Base-by-base conservation (phyloP, 495 filamentous ascomycete species). In the Penicillium arizonense region DNA sequence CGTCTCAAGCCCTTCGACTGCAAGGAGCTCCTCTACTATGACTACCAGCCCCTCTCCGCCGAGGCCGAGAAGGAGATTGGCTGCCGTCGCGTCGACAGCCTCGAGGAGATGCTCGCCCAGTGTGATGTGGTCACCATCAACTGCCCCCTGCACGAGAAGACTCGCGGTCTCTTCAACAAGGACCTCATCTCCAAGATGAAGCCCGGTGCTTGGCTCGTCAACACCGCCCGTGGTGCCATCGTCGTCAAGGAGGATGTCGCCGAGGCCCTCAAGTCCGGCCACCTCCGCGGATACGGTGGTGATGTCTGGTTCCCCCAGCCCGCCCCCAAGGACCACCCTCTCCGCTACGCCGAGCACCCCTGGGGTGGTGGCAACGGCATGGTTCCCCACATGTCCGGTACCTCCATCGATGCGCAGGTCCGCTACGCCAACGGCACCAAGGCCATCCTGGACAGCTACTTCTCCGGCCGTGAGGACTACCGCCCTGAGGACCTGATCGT, bases 171-270 rank as follows among this genome's bases (percentile, higher is more conserved):
- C 60, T 98, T 98, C 82, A 96, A 97, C 83, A 97, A 97, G 88
- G 90, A 97, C n/a, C 82, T 98, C 55, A 96, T 98, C 64, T 82
- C 87, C 63, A 97, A 97, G 89, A 98, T 98, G 94, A 98, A 98
- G 90, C 86, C 86, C 67, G 91, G 88, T 84, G 72, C 89, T 40
- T 97, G 92, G 92, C 87, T 98, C 66, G 78, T 98, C 76, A 98
- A 98, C 85, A 98, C 94, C 23, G 94, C 94, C 47, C 94, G 94
- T 71, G 94, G 94, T 59, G 94, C 94, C 69, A 98, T 98, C 66
- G 94, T 98, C 53, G 94, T 97, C 70, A 98, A 98, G 85, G 93
- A 97, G 75, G 94, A 97, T 65, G 94, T 98, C 40, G 94, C 94
- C 41, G 93, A 89, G 44, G 94, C 94, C 24, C 83, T 98, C 68